Base-by-base conservation (phyloP, 495 filamentous ascomycete species). In the Arthonia radiata region DNA sequence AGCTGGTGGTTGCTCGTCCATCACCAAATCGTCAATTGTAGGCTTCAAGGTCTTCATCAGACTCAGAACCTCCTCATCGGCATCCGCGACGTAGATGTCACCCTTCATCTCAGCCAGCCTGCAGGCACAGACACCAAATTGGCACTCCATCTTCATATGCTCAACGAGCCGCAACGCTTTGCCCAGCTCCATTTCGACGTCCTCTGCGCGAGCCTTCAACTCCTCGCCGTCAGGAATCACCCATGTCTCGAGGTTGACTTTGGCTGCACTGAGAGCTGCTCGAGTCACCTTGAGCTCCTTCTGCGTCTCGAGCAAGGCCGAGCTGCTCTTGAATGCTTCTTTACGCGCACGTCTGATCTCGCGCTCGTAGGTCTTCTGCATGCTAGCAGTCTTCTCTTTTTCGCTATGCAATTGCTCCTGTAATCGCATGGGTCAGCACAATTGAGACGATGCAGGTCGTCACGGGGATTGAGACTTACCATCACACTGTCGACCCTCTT, bases 131-230 rank as follows among this genome's bases (percentile, higher is more conserved):
- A 61, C 61, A 30, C 61, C 59, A 31, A 83, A 66, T 25, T 67
- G 59, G 44, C 80, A 89, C 42, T 90, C 77, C 33, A 73, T 59
- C 36, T 74, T 64, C 53, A 91, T 50, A 42, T 80, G 90, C n/a
- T 81, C 60, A 15, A 82, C 50, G 37, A 69, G 64, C 9, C 75
- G 71, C 31, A 80, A 27, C 26, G 25, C 38, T 39, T 31, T 32
- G 39, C 17, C 77, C 29, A 61, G 57, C 38, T 76, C 70, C 30
- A 75, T 59, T 41, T 90, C 71, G 15, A 76, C 50, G 11, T 67
- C 49, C 26, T 60, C 60, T 24, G 77, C 47, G 18, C 62, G 55
- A 28, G 67, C 65, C 32, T 61, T 57, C 18, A 71, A 52, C 22
- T 64, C 15, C 50, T 52, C 33, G 13, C 56, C 44, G 1, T 40